These are phyloP conservation scores for Leucocoprinus birnbaumii DNA, from an alignment of 768 basidiomycete genomes.

Conservation along the genomic window DNA sequence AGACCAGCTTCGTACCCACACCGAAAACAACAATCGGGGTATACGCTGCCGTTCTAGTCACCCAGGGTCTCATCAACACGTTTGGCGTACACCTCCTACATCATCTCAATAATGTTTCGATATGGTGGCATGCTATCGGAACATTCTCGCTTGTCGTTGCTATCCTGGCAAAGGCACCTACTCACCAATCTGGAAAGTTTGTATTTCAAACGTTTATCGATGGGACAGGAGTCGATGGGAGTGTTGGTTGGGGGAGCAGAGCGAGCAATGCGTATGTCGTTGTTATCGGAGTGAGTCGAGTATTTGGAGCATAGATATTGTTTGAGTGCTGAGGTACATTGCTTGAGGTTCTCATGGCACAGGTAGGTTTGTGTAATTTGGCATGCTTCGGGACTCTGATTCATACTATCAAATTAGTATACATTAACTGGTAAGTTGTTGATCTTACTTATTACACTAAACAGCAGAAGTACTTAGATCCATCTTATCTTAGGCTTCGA, in stretches of 20 bases:
- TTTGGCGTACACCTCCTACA: constrained; percentile 68
- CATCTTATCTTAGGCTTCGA: constrained; percentile 55
- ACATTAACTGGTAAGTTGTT: constrained; percentile 56
- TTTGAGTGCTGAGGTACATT: background rate
- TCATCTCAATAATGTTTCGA: constrained; percentile 68
- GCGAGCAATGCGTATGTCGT: constrained; percentile 71
- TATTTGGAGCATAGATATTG: background rate
- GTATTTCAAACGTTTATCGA: constrained; percentile 75
- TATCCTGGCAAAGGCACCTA: constrained; percentile 68
- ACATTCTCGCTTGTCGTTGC: constrained; percentile 66
- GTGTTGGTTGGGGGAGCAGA: constrained; percentile 58
- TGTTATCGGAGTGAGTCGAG: constrained; percentile 49
- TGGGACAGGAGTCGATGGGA: constrained; percentile 48
- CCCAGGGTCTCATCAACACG: constrained; percentile 72
- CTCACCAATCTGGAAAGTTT: constrained; percentile 62
- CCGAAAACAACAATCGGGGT: constrained; percentile 60
- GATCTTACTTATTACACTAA: background rate
- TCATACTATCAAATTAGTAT: constrained; percentile 32
- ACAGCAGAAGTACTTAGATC: background rate
- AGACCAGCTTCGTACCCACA: constrained; percentile 55
- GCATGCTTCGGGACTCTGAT: background rate
- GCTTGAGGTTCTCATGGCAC: constrained; percentile 61
- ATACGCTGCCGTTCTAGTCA: constrained; percentile 66
- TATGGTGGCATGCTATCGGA: constrained; percentile 74
- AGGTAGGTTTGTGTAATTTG: constrained; percentile 29